Evolutionary conservation across 768 basidiomycete genomes (phyloP), one percentile per base, ranked within the genome.

Genomic region (Suillus spraguei): DNA sequence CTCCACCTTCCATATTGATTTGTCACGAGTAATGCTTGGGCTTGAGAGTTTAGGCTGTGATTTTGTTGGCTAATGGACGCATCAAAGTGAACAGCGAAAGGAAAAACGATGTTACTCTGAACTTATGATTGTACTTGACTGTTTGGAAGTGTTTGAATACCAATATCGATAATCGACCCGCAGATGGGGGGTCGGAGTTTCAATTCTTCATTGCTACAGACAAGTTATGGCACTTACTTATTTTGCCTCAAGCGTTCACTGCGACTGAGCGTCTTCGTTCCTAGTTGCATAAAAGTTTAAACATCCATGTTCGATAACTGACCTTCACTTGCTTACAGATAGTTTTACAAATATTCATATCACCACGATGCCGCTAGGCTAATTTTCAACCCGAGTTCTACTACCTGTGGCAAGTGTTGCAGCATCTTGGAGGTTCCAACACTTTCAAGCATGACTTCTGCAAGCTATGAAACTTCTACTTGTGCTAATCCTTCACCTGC

Each of bases 121-220:
- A 83, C 79, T 68, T 88, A 82, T 7, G 81, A 79, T 46, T 74
- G 73, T 38, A 95, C 87, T 24, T 85, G 83, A 49, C 77, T 74
- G 9, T 81, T 78, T 1, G 96, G 94, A 14, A 97, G 79, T 0
- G 89, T 79, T 17, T 91, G 81, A n/a, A 22, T 46, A 11, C 24
- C 41, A 55, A 22, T n/a, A 20, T 28, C 56, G 11, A 39, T 4
- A n/a, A 17, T 28, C 50, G 62, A 42, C 42, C 62, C 38, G 60
- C 62, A 63, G 24, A 28, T 61, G 60, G 55, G 58, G n/a, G 55
- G 62, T 63, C 74, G 76, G 74, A 77, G 74, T 75, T 77, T 72
- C 33, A 75, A 75, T 70, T 65, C 64, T 17, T 35, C 39, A 39
- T 56, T 41, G 54, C 54, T 61, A 3, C 36, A 56, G 60, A 53